Evolutionary conservation across 257 asterid species (phyloP), one percentile per base, ranked within the genome.

Genomic region (Leonotis leonurus): DNA sequence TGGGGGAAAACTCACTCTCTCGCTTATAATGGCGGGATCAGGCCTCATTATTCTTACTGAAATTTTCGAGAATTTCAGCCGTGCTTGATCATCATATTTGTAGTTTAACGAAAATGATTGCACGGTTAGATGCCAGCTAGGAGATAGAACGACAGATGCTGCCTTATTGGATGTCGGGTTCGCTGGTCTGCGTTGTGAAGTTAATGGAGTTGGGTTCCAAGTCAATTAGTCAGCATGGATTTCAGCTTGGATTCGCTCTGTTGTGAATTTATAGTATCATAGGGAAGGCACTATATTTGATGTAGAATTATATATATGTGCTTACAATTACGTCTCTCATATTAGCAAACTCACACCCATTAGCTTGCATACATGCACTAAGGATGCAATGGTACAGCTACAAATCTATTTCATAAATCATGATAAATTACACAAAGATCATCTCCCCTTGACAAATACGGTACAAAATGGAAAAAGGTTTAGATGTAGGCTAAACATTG

Each of bases 1-100:
- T 3, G 96, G 95, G 56, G 98, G 98, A 58, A 91, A 75, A 70
- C 53, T 86, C 48, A 74, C 95, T 25, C 90, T 88, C 62, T 83
- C 84, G 14, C 82, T 86, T 4, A 87, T 91, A 26, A 75, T 81
- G 12, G 95, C 93, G 70, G 87, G 86, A 25, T 81, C 97, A 9
- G 93, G 82, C 5, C 54, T 80, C 0, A 89, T 88, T 65, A 84
- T 91, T 76, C 78, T 88, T 36, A 60, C 83, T 17, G 83, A 88
- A 81, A 62, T 89, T 59, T 6, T 82, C 5, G 73, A 82, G 67
- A 83, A 76, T 75, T 72, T 90, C 35, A 80, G 76, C 13, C 80
- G 68, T 70, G 54, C 68, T 16, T 65, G 55, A 60, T 1, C 37
- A 8, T 37, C 30, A n/a, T n/a, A n/a, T n/a, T n/a, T n/a, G n/a